Conservation (phyloP, 78 protist genomes). For the Salpingoeca rosetta region DNA sequence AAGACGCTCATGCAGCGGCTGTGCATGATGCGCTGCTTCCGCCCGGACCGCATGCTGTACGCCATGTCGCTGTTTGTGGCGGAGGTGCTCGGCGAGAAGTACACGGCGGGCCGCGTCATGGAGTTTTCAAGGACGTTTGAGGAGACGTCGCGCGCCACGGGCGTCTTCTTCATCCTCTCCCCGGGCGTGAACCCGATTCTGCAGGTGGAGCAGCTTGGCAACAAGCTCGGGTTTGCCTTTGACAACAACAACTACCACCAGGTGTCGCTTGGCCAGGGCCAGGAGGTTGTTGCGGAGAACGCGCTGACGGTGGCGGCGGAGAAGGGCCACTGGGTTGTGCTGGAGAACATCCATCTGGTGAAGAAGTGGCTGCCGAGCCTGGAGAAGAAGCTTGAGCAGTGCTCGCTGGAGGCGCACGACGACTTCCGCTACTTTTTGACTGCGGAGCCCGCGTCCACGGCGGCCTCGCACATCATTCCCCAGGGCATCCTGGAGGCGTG, state of each 20-base stretch:
- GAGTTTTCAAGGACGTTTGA: constrained; percentile 24
- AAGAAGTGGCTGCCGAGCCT: constrained; percentile 53
- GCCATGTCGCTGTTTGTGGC: constrained; percentile 50
- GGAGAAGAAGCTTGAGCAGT: constrained; percentile 60
- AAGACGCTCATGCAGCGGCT: constrained; percentile 34
- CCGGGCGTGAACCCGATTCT: constrained; percentile 81
- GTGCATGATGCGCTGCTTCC: constrained; percentile 58
- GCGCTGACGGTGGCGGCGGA: constrained; percentile 8
- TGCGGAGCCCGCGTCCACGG: constrained; percentile 43
- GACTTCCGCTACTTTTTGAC: constrained; percentile 68
- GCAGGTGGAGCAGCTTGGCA: constrained; percentile 34
- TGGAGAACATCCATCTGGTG: constrained; percentile 75
- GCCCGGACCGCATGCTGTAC: constrained; percentile 73
- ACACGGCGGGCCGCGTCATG: constrained; percentile 17
- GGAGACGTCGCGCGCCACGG: constrained; percentile 38
- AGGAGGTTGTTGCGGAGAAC: constrained; percentile 64
- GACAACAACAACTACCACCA: constrained; percentile 31
- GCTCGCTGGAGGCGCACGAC: constrained; percentile 19
- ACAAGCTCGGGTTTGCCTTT: constrained; percentile 17
- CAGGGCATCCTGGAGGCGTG: constrained; percentile 55
- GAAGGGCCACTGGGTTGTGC: constrained; percentile 71
- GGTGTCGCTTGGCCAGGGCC: constrained; percentile 86
- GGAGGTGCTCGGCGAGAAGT: constrained; percentile 37
- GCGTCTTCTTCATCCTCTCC: constrained; percentile 76
- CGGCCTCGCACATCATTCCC: constrained; percentile 39